Evolutionary conservation across 306 rosid genomes (phyloP).

Genomic region (Sechiopsis laciniata): DNA sequence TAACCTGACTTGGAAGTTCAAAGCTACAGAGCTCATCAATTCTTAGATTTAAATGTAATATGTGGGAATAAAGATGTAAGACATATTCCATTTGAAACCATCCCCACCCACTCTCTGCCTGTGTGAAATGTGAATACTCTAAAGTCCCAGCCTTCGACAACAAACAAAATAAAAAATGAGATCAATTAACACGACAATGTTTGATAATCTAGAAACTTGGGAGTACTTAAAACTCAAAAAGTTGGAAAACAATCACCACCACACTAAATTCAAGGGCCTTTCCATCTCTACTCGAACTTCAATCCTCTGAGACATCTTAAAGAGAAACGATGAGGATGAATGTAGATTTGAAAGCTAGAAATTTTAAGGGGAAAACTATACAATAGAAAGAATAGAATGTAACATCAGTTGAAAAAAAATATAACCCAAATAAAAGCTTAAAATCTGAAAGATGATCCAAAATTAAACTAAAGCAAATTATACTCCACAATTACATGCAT

Average conservation of each 20-base stretch:
- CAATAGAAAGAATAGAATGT: neutral
- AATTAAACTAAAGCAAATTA: neutral
- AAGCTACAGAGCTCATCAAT: neutral
- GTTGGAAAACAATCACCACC: neutral
- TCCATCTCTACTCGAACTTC: neutral
- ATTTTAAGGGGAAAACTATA: neutral
- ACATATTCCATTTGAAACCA: neutral
- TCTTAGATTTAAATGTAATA: neutral
- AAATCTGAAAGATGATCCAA: constrained; percentile 2
- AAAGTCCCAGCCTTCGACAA: neutral
- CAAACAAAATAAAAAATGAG: neutral
- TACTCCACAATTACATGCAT: neutral
- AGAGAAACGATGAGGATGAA: neutral
- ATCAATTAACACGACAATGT: neutral
- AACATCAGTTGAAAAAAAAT: neutral
- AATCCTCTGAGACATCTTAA: neutral
- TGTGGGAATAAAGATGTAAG: too few relatives aligned
- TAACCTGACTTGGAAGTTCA: neutral
- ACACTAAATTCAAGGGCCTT: neutral
- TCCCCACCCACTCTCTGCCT: neutral
- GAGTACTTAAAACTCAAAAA: neutral
- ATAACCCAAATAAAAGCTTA: neutral
- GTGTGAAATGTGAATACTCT: neutral
- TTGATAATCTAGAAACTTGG: neutral
- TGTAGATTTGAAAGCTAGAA: neutral